Conservation (phyloP, 495 filamentous ascomycete species). For the Xylaria intraflava region DNA sequence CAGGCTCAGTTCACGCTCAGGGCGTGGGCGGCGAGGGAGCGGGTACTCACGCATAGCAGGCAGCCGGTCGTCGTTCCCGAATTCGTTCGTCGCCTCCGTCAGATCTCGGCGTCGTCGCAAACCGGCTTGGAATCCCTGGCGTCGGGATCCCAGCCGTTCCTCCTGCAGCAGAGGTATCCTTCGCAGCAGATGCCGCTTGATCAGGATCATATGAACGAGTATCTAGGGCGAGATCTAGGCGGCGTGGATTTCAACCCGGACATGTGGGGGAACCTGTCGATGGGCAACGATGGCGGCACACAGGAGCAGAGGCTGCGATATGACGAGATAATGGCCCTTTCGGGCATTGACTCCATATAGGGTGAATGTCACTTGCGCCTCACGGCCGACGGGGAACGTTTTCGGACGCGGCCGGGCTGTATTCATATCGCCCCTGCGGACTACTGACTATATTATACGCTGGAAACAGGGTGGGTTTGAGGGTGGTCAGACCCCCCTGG, state of each 20-base stretch:
- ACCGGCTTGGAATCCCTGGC: background rate
- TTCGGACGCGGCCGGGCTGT: too few relatives aligned
- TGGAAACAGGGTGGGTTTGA: too few relatives aligned
- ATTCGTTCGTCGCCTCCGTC: conserved; percentile 26
- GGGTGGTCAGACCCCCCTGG: too few relatives aligned
- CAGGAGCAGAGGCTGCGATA: conserved; percentile 3
- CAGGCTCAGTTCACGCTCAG: conserved; percentile 35
- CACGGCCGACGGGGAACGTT: too few relatives aligned
- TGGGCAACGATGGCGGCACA: background rate
- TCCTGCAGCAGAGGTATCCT: conserved; percentile 1
- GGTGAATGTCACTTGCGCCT: too few relatives aligned
- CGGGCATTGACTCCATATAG: background rate
- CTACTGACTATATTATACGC: too few relatives aligned
- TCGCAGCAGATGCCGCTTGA: conserved; percentile 1
- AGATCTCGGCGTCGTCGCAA: conserved; percentile 2
- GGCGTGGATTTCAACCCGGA: conserved; percentile 1
- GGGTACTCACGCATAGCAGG: conserved; percentile 11
- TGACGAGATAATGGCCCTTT: background rate
- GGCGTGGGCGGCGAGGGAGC: conserved; percentile 38
- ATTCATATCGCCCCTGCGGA: too few relatives aligned
- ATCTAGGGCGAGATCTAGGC: background rate
- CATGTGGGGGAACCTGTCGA: conserved; percentile 12
- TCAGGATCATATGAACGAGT: conserved; percentile 3
- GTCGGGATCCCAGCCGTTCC: background rate
- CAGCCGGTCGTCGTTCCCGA: conserved; percentile 20